Conservation (phyloP, 225 moss, liverwort and hornwort genomes). For the Anthoceros angustus region DNA sequence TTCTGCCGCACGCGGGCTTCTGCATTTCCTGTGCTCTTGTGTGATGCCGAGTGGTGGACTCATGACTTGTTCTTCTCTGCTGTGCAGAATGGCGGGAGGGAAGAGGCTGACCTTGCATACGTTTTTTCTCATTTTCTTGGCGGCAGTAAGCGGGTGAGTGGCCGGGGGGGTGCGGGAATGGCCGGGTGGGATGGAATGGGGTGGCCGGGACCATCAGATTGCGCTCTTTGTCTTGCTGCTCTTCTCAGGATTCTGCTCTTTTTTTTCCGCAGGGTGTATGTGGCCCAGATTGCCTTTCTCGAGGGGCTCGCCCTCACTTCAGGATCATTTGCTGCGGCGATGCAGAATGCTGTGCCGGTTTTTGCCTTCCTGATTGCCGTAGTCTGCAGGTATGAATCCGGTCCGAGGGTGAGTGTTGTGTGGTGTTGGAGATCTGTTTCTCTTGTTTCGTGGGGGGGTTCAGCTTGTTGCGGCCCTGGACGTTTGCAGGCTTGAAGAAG, state of each 20-base stretch:
- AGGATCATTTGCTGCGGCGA: conserved; percentile 30
- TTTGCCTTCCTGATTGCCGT: conserved; percentile 35
- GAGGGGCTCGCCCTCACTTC: conserved; percentile 23
- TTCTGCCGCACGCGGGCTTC: no score
- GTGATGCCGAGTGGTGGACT: not conserved
- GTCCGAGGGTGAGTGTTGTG: not conserved
- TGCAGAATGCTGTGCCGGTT: conserved; percentile 39
- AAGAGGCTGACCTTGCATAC: no score
- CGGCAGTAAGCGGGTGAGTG: no score
- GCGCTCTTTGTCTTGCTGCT: not conserved
- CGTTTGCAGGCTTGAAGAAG: conserved; percentile 14
- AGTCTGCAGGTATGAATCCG: conserved; percentile 3
- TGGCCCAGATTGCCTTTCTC: conserved; percentile 29
- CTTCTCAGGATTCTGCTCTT: not conserved
- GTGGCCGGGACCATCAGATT: not conserved
- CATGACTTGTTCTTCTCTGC: not conserved
- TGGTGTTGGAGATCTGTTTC: not conserved
- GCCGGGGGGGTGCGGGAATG: no score
- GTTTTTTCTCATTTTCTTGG: no score
- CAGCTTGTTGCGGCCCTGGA: not conserved
- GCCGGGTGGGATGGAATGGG: not conserved
- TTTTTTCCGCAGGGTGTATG: conserved; percentile 10
- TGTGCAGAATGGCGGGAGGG: not conserved
- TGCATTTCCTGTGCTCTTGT: no score
- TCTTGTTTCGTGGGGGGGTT: not conserved